Evolutionary conservation across 805 yeast species (phyloP).

Genomic region (Candida xiaguanensis): DNA sequence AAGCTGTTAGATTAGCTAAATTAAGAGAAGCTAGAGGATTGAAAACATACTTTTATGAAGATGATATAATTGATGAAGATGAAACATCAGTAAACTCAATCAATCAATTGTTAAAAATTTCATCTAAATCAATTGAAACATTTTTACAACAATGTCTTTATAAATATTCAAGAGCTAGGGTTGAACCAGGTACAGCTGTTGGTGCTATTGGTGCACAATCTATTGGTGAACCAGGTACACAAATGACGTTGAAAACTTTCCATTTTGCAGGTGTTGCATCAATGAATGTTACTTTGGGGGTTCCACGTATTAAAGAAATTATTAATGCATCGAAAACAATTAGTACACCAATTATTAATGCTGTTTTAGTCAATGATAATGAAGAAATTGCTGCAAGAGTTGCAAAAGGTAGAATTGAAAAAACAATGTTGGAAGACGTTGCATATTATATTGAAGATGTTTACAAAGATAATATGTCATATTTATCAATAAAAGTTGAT

Average conservation of each 20-base stretch:
- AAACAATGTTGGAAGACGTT: slow-evolving; percentile 82
- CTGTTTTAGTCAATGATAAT: slow-evolving; percentile 84
- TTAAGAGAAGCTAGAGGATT: slow-evolving; percentile 55
- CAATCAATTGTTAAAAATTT: slow-evolving; percentile 63
- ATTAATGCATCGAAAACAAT: slow-evolving; percentile 94
- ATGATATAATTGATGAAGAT: slow-evolving; percentile 30
- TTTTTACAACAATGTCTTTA: slow-evolving; percentile 74
- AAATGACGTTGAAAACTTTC: slow-evolving; percentile 90
- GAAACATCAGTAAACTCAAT: slow-evolving; percentile 45
- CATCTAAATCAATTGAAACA: slow-evolving; percentile 52
- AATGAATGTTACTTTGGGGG: slow-evolving; percentile 98
- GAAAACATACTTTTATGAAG: slow-evolving; percentile 40
- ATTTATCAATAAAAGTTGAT: slow-evolving; percentile 77
- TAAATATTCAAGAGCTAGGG: slow-evolving; percentile 85
- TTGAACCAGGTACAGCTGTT: slow-evolving; percentile 98
- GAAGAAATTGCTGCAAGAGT: slow-evolving; percentile 99
- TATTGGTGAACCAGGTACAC: slow-evolving; percentile 99
- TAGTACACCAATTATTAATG: slow-evolving; percentile 95
- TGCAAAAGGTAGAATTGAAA: slow-evolving; percentile 95
- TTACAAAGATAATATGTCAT: slow-evolving; percentile 75
- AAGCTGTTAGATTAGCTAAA: slow-evolving; percentile 54
- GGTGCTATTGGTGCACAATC: slow-evolving; percentile 99
- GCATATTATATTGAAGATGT: slow-evolving; percentile 92
- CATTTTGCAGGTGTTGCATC: slow-evolving; percentile 99
- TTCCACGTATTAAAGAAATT: slow-evolving; percentile 98